These are phyloP conservation scores for Calonectria multiphialidica DNA, from an alignment of 2,329 filamentous ascomycete genomes.

Conservation along the genomic window DNA sequence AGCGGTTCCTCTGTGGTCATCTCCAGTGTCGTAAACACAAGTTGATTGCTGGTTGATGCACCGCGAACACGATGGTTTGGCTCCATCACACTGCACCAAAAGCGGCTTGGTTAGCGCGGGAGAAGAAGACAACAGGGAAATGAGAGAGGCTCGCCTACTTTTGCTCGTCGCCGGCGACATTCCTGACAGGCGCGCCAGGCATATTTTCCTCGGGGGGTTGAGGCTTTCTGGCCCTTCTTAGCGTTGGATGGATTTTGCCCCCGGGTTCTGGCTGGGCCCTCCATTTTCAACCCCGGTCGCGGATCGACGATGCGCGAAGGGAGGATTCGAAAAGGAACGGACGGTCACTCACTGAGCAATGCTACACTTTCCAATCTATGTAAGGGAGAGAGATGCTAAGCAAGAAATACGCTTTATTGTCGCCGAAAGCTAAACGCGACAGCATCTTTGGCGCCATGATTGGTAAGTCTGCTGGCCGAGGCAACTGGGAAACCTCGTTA, in stretches of 20 bases:
- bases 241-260: neutral
- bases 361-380: neutral
- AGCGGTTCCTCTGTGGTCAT: neutral
- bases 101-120: neutral
- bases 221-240: neutral
- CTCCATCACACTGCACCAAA: conserved; percentile 8
- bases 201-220: neutral
- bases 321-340: no score
- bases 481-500: neutral
- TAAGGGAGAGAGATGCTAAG: no score
- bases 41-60: conserved; percentile 31
- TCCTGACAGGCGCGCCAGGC: conserved; percentile 4
- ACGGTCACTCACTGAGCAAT: neutral
- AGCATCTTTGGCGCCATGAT: neutral
- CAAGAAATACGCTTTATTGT: neutral
- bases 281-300: neutral
- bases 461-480: neutral
- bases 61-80: neutral
- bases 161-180: neutral
- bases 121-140: conserved; percentile 33
- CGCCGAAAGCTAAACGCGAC: neutral
- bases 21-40: conserved; percentile 35
- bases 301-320: neutral
- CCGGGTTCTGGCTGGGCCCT: neutral
- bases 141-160: neutral